phyloP scores from a whole-genome alignment of 352 stramenopile genomes.

The Thalassiosira oceanica region DNA sequence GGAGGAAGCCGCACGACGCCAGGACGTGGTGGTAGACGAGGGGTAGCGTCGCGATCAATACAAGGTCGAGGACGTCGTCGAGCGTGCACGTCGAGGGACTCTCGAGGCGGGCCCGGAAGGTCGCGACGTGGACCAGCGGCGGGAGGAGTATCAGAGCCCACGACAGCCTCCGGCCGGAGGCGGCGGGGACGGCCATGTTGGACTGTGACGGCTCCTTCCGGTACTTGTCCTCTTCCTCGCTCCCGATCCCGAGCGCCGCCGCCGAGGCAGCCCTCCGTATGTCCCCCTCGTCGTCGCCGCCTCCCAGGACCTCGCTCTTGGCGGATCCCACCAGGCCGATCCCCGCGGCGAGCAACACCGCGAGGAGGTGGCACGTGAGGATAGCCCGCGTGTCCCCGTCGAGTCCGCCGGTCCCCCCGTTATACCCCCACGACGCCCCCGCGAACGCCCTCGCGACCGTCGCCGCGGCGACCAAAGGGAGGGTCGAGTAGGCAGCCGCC shows the following conservation, averaged over 20 bases:
- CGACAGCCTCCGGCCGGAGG: conserved; percentile 35
- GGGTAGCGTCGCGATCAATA: conserved; percentile 52
- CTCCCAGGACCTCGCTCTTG: conserved; percentile 12
- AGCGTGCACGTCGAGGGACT: conserved; percentile 45
- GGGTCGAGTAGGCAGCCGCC: conserved; percentile 50
- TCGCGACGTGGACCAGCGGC: conserved; percentile 42
- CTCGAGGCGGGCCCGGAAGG: conserved; percentile 50
- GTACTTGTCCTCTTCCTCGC: conserved; percentile 13
- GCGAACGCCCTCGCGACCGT: conserved; percentile 41
- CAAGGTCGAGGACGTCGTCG: conserved; percentile 62
- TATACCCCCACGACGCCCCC: conserved; percentile 24
- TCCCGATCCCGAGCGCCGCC: neutral
- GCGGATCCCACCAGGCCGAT: conserved; percentile 55
- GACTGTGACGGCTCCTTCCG: neutral
- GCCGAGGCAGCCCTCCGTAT: neutral
- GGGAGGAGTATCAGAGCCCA: conserved; percentile 55
- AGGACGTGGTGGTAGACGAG: conserved; percentile 62
- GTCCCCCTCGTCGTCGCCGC: neutral
- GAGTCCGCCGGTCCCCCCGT: conserved; percentile 21
- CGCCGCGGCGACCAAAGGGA: conserved; percentile 39
- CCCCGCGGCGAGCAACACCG: conserved; percentile 42
- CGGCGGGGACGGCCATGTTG: conserved; percentile 42
- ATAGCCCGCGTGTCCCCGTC: conserved; percentile 50
- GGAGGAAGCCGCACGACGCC: conserved; percentile 16
- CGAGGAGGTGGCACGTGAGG: conserved; percentile 54